These are phyloP conservation scores for Blakeslea trispora DNA, from an alignment of 371 early-diverging fungal genomes.

Conservation along the genomic window DNA sequence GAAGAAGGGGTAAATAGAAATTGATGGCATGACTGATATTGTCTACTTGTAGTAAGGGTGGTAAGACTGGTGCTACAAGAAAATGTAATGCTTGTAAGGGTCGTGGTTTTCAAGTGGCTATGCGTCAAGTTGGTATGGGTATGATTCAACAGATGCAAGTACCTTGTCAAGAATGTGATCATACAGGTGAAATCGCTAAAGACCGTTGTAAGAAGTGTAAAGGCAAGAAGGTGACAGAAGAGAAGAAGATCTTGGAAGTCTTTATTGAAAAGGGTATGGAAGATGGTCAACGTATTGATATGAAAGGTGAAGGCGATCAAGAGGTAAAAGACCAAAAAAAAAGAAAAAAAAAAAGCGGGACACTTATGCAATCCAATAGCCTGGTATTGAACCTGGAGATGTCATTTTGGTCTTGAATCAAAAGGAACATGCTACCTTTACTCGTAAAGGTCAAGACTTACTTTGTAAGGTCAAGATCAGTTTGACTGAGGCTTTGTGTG, in stretches of 20 bases:
- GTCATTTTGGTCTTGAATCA: constrained; percentile 83
- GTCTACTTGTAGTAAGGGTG: constrained; percentile 65
- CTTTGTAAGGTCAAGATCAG: constrained; percentile 77
- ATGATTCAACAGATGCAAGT: constrained; percentile 97
- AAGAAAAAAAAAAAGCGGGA: constrained; percentile 3
- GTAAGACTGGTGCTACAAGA: constrained; percentile 70
- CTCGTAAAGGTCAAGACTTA: constrained; percentile 78
- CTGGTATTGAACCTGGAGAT: constrained; percentile 85
- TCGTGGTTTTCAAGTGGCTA: constrained; percentile 84
- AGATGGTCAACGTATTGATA: constrained; percentile 86
- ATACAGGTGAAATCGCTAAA: constrained; percentile 56
- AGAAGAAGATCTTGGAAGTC: constrained; percentile 89
- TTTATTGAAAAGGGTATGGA: constrained; percentile 92
- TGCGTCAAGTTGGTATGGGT: constrained; percentile 93
- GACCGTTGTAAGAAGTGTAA: constrained; percentile 88
- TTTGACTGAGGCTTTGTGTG: constrained; percentile 91
- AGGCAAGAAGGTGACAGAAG: constrained; percentile 78
- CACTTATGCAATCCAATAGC: constrained; percentile 32
- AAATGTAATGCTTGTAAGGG: constrained; percentile 88
- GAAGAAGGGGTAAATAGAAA: not conserved
- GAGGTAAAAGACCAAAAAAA: constrained; percentile 14
- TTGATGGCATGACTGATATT: no score
- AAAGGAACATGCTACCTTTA: constrained; percentile 79
- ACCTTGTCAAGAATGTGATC: constrained; percentile 29
- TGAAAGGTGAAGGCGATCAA: constrained; percentile 87